Evolutionary conservation across 257 asterid species (phyloP), one percentile per base, ranked within the genome.

Genomic region (Mitragyna speciosa): DNA sequence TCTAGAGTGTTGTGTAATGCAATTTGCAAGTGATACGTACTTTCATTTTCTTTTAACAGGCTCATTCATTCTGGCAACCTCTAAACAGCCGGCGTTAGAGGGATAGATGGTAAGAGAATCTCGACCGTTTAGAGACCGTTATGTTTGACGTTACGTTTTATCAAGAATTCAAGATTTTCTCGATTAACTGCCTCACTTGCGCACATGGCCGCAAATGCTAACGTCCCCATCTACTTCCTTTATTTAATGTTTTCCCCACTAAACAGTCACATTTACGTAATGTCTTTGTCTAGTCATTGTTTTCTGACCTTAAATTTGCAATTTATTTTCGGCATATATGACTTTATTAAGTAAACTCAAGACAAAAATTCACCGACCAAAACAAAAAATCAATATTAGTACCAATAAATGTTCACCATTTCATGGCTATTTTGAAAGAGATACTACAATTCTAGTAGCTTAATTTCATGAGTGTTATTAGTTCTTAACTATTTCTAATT

Each of bases 121-220:
- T 83, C 48, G 76, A 72, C 76, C 49, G 51, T 16, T 56, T 30
- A 9, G 45, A 52, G 39, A 39, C 70, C 81, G 81, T 78, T 70
- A 76, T 39, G 77, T 75, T 36, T 63, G 76, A 48, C 79, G 76
- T 82, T 65, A 66, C 75, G 64, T 59, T 76, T 66, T 78, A 67
- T 43, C 82, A n/a, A 76, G 45, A 48, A 63, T 45, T 73, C 77
- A 28, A 51, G 24, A 65, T 36, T 77, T 82, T 78, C 79, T 67
- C 71, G 78, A 85, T 72, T 75, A 80, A 87, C 82, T 82, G 82
- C 85, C 86, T 79, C 85, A 75, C 85, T 70, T 0, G 6, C 24
- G 87, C 91, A 87, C 92, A 85, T 87, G 92, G 83, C 84, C 84
- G 65, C 78, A 61, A 63, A 68, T 76, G 20, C 84, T 30, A 36